phyloP scores from a whole-genome alignment of 1,284 basidiomycete genomes.

The Phenoliferia sp. region DNA sequence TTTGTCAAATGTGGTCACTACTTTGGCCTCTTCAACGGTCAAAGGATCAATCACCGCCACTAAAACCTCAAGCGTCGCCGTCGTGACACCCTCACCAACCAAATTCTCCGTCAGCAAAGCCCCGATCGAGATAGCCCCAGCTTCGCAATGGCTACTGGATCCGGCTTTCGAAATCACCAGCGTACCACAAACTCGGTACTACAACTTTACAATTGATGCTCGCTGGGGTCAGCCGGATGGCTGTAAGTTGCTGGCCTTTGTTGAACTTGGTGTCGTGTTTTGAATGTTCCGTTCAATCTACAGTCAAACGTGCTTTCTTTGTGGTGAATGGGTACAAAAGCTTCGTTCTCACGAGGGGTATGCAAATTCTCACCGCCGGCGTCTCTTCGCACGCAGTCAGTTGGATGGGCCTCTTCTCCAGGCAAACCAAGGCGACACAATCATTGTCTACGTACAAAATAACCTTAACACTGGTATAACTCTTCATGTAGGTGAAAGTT shows the following conservation, averaged over 20 bases:
- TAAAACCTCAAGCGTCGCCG: neutral
- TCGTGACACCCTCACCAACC: neutral
- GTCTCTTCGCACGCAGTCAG: too few species aligned
- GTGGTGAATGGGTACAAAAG: constrained; percentile 54
- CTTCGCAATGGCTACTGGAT: constrained; percentile 3
- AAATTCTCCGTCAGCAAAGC: neutral
- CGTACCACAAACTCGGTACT: constrained; percentile 6
- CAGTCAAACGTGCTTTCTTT: constrained; percentile 40
- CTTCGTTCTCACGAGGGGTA: too few species aligned
- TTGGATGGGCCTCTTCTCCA: constrained; percentile 52
- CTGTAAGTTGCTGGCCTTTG: constrained; percentile 4
- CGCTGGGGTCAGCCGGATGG: constrained; percentile 5
- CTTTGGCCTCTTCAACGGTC: too few species aligned
- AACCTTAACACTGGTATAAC: constrained; percentile 43
- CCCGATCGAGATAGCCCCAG: neutral
- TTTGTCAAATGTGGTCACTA: too few species aligned
- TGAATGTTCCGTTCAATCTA: neutral
- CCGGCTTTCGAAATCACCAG: constrained; percentile 11
- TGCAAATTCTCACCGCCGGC: too few species aligned
- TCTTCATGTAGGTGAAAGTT: constrained; percentile 38
- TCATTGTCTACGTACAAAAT: constrained; percentile 49
- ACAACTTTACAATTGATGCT: constrained; percentile 5
- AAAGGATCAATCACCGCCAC: too few species aligned
- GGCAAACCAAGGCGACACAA: constrained; percentile 49
- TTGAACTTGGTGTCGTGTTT: neutral